These are phyloP conservation scores for Rubia peregrina DNA, from an alignment of 305 asterid genomes.

Conservation along the genomic window DNA sequence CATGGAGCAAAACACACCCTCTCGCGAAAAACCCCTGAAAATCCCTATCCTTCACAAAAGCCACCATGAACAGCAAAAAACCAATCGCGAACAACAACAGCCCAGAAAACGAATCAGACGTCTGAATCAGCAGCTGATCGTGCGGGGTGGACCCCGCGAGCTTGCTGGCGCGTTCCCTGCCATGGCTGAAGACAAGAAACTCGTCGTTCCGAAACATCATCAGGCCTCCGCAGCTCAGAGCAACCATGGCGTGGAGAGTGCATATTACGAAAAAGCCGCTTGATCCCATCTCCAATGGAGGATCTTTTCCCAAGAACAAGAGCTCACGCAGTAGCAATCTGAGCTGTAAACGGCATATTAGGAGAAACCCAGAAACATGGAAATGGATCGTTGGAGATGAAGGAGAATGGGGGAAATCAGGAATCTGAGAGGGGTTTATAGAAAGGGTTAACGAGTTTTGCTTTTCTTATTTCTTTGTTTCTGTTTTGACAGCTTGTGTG, in stretches of 20 bases:
- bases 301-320: constrained; percentile 4
- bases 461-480: background rate
- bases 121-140: constrained; percentile 77
- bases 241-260: constrained; percentile 65
- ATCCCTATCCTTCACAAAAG: constrained; percentile 84
- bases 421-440: constrained; percentile 11
- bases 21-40: constrained; percentile 70
- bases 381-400: background rate
- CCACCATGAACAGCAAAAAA: constrained; percentile 83
- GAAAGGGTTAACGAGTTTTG: background rate
- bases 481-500: constrained; percentile 9
- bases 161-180: constrained; percentile 72
- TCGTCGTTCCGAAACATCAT: constrained; percentile 82
- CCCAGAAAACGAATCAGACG: constrained; percentile 91
- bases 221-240: constrained; percentile 66
- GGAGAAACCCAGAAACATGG: background rate
- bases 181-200: constrained; percentile 71
- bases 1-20: constrained; percentile 76
- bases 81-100: constrained; percentile 72
- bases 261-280: constrained; percentile 65
- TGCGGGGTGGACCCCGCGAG: constrained; percentile 79
- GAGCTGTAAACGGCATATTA: background rate
- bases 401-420: constrained; percentile 2
- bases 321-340: background rate
- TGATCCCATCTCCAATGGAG: constrained; percentile 44